These are phyloP conservation scores for Trypanosoma brucei DNA, from an alignment of 208 protist species.

Conservation along the genomic window DNA sequence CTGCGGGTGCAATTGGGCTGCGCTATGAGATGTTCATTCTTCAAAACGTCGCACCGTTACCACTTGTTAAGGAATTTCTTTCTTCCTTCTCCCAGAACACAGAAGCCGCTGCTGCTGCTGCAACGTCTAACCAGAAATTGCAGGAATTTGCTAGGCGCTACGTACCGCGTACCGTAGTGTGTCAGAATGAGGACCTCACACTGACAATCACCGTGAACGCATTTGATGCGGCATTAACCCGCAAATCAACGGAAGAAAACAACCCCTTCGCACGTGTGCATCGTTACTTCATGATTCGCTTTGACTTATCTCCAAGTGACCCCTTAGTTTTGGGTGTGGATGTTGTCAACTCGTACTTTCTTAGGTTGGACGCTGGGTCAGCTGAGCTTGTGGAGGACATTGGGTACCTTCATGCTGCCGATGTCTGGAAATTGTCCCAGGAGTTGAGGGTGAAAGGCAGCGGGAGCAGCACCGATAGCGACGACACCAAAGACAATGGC, in stretches of 20 bases:
- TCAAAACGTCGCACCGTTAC: constrained; percentile 33
- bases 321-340: constrained; percentile 16
- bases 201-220: constrained; percentile 43
- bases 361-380: constrained; percentile 41
- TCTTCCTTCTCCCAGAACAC: constrained; percentile 20
- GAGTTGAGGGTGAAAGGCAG: constrained; percentile 19
- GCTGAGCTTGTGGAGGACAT: constrained; percentile 62
- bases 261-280: constrained; percentile 53
- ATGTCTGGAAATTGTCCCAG: constrained; percentile 52
- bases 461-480: constrained; percentile 12
- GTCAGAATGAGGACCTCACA: constrained; percentile 42
- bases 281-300: constrained; percentile 48
- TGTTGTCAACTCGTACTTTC: constrained; percentile 73
- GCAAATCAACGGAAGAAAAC: constrained; percentile 24
- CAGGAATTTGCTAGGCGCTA: constrained; percentile 23
- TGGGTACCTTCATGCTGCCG: constrained; percentile 50
- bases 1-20: constrained; percentile 44
- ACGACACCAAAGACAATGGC: neutral
- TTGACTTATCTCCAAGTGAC: constrained; percentile 32
- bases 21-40: constrained; percentile 64
- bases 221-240: constrained; percentile 44
- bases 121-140: constrained; percentile 16
- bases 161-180: constrained; percentile 28
- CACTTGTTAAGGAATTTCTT: constrained; percentile 41
- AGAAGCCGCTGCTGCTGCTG: neutral